Evolutionary conservation across 306 rosid species (phyloP), one percentile per base, ranked within the genome.

Genomic region (Fagus sylvatica): DNA sequence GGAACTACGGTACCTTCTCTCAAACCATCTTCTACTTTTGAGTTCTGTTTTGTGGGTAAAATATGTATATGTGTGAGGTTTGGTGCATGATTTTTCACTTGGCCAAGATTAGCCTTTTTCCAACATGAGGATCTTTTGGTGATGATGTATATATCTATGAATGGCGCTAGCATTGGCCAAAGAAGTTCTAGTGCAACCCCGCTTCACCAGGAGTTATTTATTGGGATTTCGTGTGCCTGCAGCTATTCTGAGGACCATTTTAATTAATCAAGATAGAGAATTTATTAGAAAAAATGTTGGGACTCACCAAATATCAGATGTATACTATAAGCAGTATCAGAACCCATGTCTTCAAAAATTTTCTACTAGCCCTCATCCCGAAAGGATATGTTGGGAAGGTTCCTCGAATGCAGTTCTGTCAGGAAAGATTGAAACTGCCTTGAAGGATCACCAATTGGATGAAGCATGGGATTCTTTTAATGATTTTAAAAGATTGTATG

Each of bases 311-410:
- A 42, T 57, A 46, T 68, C 65, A 33, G 59, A 48, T 74, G 68
- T 79, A 41, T 70, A 32, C 36, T 59, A 34, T 74, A 53, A 70
- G 15, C 70, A 9, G 32, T 75, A 73, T 37, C 85, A 34, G 15
- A 54, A 65, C 80, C 69, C 74, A 9, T 65, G 68, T 74, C 69
- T 39, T 76, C 78, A 42, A 39, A 64, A n/a, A 0, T 30, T 85
- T 67, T 87, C 88, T 76, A 79, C 91, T 28, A 53, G 53, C 37
- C 72, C 36, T 37, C 72, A 42, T 42, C 51, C 81, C 36, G 87
- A 78, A 69, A 88, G 81, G 84, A 73, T 94, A 48, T 42, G 87
- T 65, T 94, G 97, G 51, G 98, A 82, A 83, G 95, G 90, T 85
- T 94, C 97, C 36, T 85, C 93, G 66, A 75, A 71, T 77, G 80